These are phyloP conservation scores for Microdochium nivale DNA, from an alignment of 2,329 filamentous ascomycete genomes.

Conservation along the genomic window DNA sequence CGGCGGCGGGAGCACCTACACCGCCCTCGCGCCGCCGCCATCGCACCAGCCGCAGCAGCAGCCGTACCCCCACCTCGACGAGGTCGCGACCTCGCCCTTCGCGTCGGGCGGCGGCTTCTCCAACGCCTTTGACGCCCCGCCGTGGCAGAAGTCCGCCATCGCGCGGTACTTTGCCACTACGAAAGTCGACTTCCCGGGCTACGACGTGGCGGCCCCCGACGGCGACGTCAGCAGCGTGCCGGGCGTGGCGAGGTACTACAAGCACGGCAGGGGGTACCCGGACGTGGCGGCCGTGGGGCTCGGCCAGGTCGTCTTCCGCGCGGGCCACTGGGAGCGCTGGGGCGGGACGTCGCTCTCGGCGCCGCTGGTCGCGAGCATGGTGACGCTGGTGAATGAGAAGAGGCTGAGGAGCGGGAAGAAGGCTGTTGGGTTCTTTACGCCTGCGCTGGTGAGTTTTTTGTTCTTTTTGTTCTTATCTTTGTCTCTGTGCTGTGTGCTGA, in stretches of 20 bases:
- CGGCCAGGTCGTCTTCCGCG: constrained; percentile 15
- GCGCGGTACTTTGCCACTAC: constrained; percentile 13
- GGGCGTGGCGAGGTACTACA: constrained; percentile 19
- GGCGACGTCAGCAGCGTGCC: constrained; percentile 26
- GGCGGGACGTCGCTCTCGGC: constrained; percentile 47
- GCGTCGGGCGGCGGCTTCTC: constrained; percentile 22
- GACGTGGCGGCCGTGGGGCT: constrained; percentile 34
- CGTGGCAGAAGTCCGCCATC: constrained; percentile 17
- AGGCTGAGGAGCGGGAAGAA: constrained; percentile 33
- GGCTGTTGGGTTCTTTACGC: constrained; percentile 26
- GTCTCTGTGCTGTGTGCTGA: not conserved
- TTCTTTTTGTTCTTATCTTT: constrained; percentile 1
- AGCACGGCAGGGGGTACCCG: constrained; percentile 26
- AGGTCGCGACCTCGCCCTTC: constrained; percentile 5
- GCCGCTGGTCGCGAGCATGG: constrained; percentile 48
- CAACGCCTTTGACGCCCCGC: constrained; percentile 20
- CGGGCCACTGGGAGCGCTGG: constrained; percentile 20
- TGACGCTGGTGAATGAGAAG: constrained; percentile 57
- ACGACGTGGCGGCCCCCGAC: constrained; percentile 11
- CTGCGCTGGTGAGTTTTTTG: constrained; percentile 7
- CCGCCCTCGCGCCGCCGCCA: no score
- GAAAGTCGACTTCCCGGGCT: constrained; percentile 11
- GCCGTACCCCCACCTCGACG: not conserved
- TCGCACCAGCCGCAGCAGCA: no score
- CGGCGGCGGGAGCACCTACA: no score